Conservation (phyloP, 202 grass and related monocot species). For the Panicum virgatum region DNA sequence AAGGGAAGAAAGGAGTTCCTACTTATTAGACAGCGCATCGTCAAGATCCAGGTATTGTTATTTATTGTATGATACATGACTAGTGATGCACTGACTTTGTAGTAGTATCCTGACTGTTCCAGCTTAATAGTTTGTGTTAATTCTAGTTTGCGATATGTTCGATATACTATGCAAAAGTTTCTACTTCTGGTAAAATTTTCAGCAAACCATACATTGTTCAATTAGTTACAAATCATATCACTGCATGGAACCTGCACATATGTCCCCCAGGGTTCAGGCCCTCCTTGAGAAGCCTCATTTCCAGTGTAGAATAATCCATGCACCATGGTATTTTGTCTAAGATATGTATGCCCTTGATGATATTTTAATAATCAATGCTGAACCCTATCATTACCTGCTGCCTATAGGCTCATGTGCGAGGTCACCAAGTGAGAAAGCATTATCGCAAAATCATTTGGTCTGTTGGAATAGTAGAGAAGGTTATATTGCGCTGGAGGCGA, state of each 20-base stretch:
- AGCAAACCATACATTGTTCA: neutral
- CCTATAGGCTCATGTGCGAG: constrained; percentile 92
- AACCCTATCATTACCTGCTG: constrained; percentile 4
- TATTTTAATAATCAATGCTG: neutral
- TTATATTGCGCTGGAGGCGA: constrained; percentile 92
- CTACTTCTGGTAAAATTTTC: neutral
- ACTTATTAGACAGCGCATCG: constrained; percentile 74
- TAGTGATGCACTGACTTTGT: neutral
- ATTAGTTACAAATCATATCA: constrained; percentile 12
- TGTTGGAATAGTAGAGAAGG: constrained; percentile 92
- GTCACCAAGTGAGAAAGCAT: constrained; percentile 93
- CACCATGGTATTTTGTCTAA: constrained; percentile 12
- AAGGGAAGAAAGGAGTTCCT: constrained; percentile 96
- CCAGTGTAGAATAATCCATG: constrained; percentile 9
- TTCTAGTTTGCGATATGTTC: neutral
- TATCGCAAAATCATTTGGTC: constrained; percentile 88
- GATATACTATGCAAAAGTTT: neutral
- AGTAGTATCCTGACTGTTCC: neutral
- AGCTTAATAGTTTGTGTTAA: neutral
- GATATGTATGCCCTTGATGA: neutral
- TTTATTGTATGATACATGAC: constrained; percentile 33
- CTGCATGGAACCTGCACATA: neutral
- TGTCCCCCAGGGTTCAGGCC: neutral
- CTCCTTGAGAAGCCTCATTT: neutral
- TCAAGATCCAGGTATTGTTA: constrained; percentile 88